These are phyloP conservation scores for Lentinula sp. DNA, from an alignment of 768 basidiomycete species.

Conservation along the genomic window DNA sequence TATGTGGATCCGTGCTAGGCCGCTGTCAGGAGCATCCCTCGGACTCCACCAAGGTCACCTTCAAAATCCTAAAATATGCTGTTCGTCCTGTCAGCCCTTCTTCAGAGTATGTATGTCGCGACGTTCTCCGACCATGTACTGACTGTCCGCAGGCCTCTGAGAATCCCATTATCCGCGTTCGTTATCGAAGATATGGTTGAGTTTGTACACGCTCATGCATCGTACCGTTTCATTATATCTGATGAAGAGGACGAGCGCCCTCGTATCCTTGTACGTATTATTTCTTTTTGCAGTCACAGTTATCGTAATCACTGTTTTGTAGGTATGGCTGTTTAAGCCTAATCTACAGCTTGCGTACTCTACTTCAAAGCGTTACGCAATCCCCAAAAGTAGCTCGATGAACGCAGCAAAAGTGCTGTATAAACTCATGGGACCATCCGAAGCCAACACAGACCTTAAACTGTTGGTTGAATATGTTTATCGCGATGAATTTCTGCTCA, in stretches of 20 bases:
- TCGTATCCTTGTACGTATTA: conserved; percentile 64
- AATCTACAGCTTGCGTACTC: conserved; percentile 75
- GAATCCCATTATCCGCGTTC: conserved; percentile 76
- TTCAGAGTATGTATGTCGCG: conserved; percentile 48
- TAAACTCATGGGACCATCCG: conserved; percentile 64
- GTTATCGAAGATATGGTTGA: conserved; percentile 90
- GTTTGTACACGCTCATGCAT: conserved; percentile 86
- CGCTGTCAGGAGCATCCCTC: conserved; percentile 50
- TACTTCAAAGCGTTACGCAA: conserved; percentile 41
- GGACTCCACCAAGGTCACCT: conserved; percentile 32
- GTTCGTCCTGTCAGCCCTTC: conserved; percentile 62
- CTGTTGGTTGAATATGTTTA: conserved; percentile 10
- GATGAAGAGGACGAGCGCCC: conserved; percentile 85
- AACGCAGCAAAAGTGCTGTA: conserved; percentile 81
- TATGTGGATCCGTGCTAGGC: conserved; percentile 81
- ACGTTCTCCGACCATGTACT: conserved; percentile 4
- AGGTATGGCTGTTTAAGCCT: conserved; percentile 97
- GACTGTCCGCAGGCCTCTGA: conserved; percentile 26
- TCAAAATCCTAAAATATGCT: conserved; percentile 79
- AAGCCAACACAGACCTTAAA: conserved; percentile 45
- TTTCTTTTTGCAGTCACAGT: background rate
- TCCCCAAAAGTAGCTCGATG: conserved; percentile 58
- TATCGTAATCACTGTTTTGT: background rate
- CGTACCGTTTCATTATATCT: conserved; percentile 82
- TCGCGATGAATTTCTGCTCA: conserved; percentile 2